Percentiles rank a stretch among this genome's conserved stretches.
Conservation (phyloP, 805 yeast genomes). For the Candida berthetii region DNA sequence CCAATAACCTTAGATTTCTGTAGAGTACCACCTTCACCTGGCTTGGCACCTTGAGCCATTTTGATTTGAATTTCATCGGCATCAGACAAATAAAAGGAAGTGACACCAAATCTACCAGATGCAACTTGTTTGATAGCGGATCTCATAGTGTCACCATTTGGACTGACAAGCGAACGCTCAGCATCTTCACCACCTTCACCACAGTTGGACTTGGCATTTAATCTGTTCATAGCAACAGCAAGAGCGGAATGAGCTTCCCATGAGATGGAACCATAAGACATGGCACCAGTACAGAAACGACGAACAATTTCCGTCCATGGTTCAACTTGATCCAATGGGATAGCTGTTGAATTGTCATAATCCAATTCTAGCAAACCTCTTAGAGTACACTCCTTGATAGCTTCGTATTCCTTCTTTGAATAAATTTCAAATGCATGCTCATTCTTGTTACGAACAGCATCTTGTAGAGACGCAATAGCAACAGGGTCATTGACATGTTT, state of each 20-base stretch:
- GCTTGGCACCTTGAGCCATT: slow-evolving; percentile 99
- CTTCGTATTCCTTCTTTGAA: slow-evolving; percentile 84
- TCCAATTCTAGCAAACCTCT: slow-evolving; percentile 94
- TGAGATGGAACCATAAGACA: slow-evolving; percentile 98
- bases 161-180: slow-evolving; percentile 73
- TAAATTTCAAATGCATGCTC: slow-evolving; percentile 89
- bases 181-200: slow-evolving; percentile 99
- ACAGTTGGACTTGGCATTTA: slow-evolving; percentile 96
- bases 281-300: slow-evolving; percentile 98
- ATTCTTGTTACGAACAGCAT: slow-evolving; percentile 96
- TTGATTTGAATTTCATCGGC: slow-evolving; percentile 97
- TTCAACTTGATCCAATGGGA: slow-evolving; percentile 96
- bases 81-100: slow-evolving; percentile 89
- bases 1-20: slow-evolving; percentile 59
- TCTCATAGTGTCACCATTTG: slow-evolving; percentile 95
- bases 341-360: slow-evolving; percentile 59
- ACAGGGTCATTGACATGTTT: slow-evolving; percentile 92
- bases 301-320: slow-evolving; percentile 99
- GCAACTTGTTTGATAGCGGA: slow-evolving; percentile 99
- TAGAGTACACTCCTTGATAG: slow-evolving; percentile 86
- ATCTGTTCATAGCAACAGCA: slow-evolving; percentile 97
- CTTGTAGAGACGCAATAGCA: slow-evolving; percentile 93
- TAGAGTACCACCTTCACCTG: slow-evolving; percentile 91
- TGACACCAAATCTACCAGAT: slow-evolving; percentile 96
- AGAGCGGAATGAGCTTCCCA: slow-evolving; percentile 97